Evolutionary conservation across 1,284 basidiomycete species (phyloP).

Genomic region (Rhodotorula sp.): DNA sequence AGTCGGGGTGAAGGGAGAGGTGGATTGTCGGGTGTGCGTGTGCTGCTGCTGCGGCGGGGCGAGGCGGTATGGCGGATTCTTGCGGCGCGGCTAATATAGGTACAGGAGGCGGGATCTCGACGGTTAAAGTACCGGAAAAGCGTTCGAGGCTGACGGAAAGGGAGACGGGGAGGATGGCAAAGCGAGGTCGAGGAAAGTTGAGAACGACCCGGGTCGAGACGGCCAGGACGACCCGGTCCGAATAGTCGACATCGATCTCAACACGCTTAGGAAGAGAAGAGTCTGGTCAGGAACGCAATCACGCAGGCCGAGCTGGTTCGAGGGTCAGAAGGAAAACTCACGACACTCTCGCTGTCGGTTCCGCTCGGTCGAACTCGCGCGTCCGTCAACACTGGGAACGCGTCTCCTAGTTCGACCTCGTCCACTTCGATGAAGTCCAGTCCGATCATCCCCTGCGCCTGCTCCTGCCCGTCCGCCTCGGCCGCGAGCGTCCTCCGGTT

Average conservation of each 20-base stretch:
- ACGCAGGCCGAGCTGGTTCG: neutral
- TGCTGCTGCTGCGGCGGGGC: slow-evolving; percentile 22
- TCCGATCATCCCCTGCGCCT: slow-evolving; percentile 30
- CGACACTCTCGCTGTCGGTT: slow-evolving; percentile 54
- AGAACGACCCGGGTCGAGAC: slow-evolving; percentile 58
- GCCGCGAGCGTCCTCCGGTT: slow-evolving; percentile 26
- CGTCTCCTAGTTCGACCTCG: slow-evolving; percentile 55
- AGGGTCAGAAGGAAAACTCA: slow-evolving; percentile 41
- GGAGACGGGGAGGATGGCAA: slow-evolving; percentile 58
- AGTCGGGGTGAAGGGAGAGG: slow-evolving; percentile 58
- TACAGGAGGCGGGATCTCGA: slow-evolving; percentile 31
- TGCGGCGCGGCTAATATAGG: neutral
- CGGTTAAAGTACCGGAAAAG: slow-evolving; percentile 55
- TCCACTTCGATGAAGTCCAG: slow-evolving; percentile 53
- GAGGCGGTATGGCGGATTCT: slow-evolving; percentile 10
- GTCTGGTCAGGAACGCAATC: neutral
- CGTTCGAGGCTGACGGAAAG: slow-evolving; percentile 56
- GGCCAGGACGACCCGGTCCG: slow-evolving; percentile 55
- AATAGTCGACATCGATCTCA: slow-evolving; percentile 59
- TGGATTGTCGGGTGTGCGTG: slow-evolving; percentile 50
- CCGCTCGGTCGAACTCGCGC: slow-evolving; percentile 58
- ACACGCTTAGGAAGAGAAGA: slow-evolving; percentile 50
- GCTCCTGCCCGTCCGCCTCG: slow-evolving; percentile 10
- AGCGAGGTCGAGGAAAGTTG: slow-evolving; percentile 58
- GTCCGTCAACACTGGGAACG: slow-evolving; percentile 52